Evolutionary conservation across 805 yeast genomes (phyloP).

Genomic region (Wickerhamomyces hampshirensis): DNA sequence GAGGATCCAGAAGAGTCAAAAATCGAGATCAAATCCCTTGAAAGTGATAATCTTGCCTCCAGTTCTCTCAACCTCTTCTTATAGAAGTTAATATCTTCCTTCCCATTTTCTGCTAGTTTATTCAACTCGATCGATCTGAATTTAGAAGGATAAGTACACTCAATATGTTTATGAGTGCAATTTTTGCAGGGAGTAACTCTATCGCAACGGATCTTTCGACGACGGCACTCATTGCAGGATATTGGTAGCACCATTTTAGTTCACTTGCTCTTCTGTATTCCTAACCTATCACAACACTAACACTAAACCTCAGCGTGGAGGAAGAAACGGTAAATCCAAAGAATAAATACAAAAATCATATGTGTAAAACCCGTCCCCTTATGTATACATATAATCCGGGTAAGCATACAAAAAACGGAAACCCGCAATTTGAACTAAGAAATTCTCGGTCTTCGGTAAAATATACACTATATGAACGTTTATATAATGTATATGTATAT

Average conservation of each 20-base stretch:
- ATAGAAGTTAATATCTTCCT: background rate
- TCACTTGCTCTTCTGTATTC: too few relatives aligned
- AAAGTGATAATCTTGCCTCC: constrained; percentile 14
- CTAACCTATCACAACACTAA: too few relatives aligned
- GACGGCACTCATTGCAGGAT: constrained; percentile 24
- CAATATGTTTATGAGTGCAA: constrained; percentile 11
- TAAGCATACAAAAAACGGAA: too few relatives aligned
- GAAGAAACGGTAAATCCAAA: too few relatives aligned
- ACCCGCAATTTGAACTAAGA: too few relatives aligned
- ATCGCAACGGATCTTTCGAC: constrained; percentile 22
- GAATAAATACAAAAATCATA: too few relatives aligned
- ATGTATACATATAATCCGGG: too few relatives aligned
- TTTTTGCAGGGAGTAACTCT: constrained; percentile 16
- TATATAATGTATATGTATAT: too few relatives aligned
- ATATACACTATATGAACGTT: too few relatives aligned
- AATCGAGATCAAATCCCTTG: constrained; percentile 21
- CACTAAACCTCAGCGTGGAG: too few relatives aligned
- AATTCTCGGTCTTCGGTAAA: too few relatives aligned
- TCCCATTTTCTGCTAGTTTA: constrained; percentile 3
- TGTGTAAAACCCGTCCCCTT: too few relatives aligned
- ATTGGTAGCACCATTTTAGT: constrained; percentile 18
- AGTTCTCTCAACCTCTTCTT: constrained; percentile 14
- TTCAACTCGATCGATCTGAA: constrained; percentile 21
- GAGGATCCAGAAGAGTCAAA: constrained; percentile 17
- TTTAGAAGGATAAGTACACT: constrained; percentile 19